Base-by-base conservation (phyloP, 306 rosid genomes). In the Crotalaria pallida region DNA sequence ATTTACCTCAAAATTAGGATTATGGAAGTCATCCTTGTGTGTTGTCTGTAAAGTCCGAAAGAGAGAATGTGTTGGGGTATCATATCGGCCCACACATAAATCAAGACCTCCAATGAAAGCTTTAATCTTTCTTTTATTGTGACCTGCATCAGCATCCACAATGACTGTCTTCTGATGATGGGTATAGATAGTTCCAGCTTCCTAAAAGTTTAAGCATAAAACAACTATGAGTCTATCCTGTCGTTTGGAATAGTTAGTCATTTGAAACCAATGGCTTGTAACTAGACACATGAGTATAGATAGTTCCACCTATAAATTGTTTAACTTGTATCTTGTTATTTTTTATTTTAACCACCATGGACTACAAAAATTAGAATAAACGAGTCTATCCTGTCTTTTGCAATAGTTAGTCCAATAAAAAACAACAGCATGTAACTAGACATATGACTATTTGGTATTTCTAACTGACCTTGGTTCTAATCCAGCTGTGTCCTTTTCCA, bases 91-190 rank as follows among this genome's bases (percentile, higher is more conserved):
- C 26, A 47, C 58, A 76, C 97, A 86, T 52, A 93, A 75, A 80
- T 93, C 98, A 80, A 93, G 96, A 44, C 98, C 98, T 79, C 98
- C 98, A 47, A 93, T 87, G 77, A 90, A 93, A 59, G 97, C 93
- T 58, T 57, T 24, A 71, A 93, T 87, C 81, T 93, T 87, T 84
- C 98, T 80, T 79, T 61, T 84, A 58, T 79, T 4, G 6, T 90
- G 79, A 7, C 89, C 97, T 13, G 89, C 93, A 80, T 93, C 96
- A 48, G 88, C 90, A 85, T 90, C 98, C 48, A 93, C 93, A 69
- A 90, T 84, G 27, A 93, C 96, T 41, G 96, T 90, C 84, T 93
- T 93, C 87, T 93, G 96, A 81, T 90, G 98, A 77, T 90, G 96
- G 18, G 96, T 88, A 77, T 86, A 93, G 82, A 93, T 93, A 48